Evolutionary conservation across 139 green algal genomes (phyloP).

Genomic region (Zygnema cylindricum): DNA sequence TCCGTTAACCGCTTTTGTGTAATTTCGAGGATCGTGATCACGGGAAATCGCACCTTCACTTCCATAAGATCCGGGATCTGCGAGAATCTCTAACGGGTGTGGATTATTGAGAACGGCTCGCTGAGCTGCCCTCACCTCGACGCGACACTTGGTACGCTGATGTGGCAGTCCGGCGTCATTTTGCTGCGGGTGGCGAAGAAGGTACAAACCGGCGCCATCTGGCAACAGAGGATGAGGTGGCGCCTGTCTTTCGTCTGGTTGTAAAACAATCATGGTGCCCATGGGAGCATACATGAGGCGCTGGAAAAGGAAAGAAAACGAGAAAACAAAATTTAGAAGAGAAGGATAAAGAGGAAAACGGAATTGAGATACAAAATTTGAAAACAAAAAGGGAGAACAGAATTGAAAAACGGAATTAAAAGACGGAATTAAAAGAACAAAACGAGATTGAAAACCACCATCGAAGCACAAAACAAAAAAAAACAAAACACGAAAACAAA

Average conservation of each 20-base stretch:
- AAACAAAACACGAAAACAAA: slow-evolving; percentile 47
- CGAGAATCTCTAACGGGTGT: slow-evolving; percentile 92
- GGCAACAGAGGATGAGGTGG: slow-evolving; percentile 85
- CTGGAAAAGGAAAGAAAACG: slow-evolving; percentile 58
- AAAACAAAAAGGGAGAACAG: slow-evolving; percentile 41
- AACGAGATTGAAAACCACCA: no score
- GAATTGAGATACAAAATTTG: slow-evolving; percentile 49
- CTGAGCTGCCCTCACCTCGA: slow-evolving; percentile 54
- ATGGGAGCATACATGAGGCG: slow-evolving; percentile 88
- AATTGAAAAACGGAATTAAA: no score
- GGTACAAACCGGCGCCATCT: slow-evolving; percentile 73
- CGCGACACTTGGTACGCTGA: background rate
- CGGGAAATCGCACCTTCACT: slow-evolving; percentile 81
- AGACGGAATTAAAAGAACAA: slow-evolving; percentile 39
- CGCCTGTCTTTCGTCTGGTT: slow-evolving; percentile 72
- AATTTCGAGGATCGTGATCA: slow-evolving; percentile 97
- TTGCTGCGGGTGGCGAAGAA: slow-evolving; percentile 61
- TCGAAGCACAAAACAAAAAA: no score
- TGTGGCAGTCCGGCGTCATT: background rate
- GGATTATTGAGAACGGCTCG: slow-evolving; percentile 82
- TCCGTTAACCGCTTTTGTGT: slow-evolving; percentile 62
- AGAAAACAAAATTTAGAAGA: slow-evolving; percentile 28
- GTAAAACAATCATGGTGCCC: slow-evolving; percentile 85
- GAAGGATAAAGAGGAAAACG: slow-evolving; percentile 45
- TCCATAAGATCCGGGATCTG: slow-evolving; percentile 85